Percentiles rank a stretch among this genome's conserved stretches.
These are phyloP conservation scores for Leishmania mexicana DNA, from an alignment of 208 protist genomes.

Conservation along the genomic window DNA sequence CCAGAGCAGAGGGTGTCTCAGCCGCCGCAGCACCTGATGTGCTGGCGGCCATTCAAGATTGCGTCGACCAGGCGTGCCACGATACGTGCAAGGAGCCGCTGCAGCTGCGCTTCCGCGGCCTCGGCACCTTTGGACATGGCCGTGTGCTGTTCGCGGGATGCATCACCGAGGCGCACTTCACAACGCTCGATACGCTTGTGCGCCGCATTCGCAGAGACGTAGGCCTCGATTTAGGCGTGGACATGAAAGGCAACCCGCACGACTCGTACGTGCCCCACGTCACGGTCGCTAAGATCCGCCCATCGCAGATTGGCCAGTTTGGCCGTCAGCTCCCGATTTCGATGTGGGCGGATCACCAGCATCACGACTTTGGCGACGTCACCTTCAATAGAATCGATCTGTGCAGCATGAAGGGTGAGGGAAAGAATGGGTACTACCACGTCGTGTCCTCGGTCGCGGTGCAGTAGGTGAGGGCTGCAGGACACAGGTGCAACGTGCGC, in stretches of 20 bases:
- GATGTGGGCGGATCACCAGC: constrained; percentile 71
- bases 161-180: constrained; percentile 65
- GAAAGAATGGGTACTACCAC: constrained; percentile 72
- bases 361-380: constrained; percentile 87
- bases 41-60: constrained; percentile 40
- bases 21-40: constrained; percentile 4
- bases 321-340: constrained; percentile 56
- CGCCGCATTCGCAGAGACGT: constrained; percentile 54
- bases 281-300: constrained; percentile 84
- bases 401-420: constrained; percentile 71
- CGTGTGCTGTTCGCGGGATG: constrained; percentile 82
- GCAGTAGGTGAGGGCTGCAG: not conserved
- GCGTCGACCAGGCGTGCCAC: constrained; percentile 49
- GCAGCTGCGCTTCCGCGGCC: constrained; percentile 75
- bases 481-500: not conserved
- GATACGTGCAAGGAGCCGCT: constrained; percentile 47
- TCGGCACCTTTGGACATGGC: constrained; percentile 80
- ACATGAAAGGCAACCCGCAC: constrained; percentile 89
- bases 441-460: constrained; percentile 39
- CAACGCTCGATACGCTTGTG: constrained; percentile 58
- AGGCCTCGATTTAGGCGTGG: constrained; percentile 56
- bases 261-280: constrained; percentile 91
- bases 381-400: constrained; percentile 71
- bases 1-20: constrained; percentile 4
- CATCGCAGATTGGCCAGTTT: constrained; percentile 47